Evolutionary conservation across 2,329 filamentous ascomycete species (phyloP), one percentile per base, ranked within the genome.

Genomic region (Cladosporium austrohemisphaericum): DNA sequence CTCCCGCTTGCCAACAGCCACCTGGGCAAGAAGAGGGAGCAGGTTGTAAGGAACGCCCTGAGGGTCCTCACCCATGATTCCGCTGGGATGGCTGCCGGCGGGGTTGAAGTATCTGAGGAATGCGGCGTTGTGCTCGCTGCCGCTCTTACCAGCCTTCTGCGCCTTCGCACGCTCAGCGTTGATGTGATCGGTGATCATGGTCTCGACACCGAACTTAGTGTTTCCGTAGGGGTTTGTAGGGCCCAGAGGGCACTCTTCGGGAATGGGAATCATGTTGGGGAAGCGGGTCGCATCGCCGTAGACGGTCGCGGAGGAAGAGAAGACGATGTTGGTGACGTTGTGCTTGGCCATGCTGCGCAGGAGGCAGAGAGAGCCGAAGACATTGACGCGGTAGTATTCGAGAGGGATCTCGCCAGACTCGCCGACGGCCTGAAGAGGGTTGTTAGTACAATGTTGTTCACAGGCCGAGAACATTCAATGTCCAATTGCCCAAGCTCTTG

Each of bases 71-170:
- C 93, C 93, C 90, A 98, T 95, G 70, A 98, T 83, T 50, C 93
- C 94, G 63, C 83, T 92, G 40, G 94, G 93, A 71, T 98, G 93
- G 50, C 90, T 86, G 63, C 93, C 93, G 51, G 87, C 89, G 23
- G 93, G 93, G 79, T 98, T 98, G 78, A 98, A 98, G 76, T 98
- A 98, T 62, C 93, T 83, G 62, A 98, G 78, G 57, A 97, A 76
- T 33, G 92, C 93, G 50, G 81, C 93, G 70, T 97, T 97, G 88
- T 88, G 97, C 64, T 89, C 83, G 64, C 89, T 81, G 7, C 75
- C 82, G 23, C 81, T 77, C 71, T 92, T 85, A 55, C 86, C 88
- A 13, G 79, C 83, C 76, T 94, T 95, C 72, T 83, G 79, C 50
- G 84, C 77, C 62, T 89, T 91, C 70, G 80, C 86, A 61, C 92